Evolutionary conservation across 768 basidiomycete species (phyloP).

Genomic region (Gelatoporia subvermispora): DNA sequence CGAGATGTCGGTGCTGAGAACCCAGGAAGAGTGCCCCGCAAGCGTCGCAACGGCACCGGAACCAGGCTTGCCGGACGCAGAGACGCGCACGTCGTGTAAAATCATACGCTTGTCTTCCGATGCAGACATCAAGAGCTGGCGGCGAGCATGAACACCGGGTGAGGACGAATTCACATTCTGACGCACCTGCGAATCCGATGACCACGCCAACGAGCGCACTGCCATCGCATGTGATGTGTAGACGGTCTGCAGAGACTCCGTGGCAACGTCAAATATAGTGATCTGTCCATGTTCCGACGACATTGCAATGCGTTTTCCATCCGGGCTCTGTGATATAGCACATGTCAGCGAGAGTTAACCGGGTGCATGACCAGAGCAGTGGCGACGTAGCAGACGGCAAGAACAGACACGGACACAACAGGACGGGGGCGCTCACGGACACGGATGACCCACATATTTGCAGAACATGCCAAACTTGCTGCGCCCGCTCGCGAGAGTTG

Average conservation of each 20-base stretch:
- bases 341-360: background rate
- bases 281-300: constrained; percentile 86
- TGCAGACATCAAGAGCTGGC: constrained; percentile 78
- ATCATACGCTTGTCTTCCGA: constrained; percentile 92
- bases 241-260: constrained; percentile 56
- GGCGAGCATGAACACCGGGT: background rate
- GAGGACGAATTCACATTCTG: background rate
- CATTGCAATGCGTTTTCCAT: constrained; percentile 77
- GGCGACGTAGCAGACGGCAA: background rate
- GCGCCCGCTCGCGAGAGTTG: constrained; percentile 59
- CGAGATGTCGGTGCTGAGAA: constrained; percentile 76
- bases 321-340: constrained; percentile 63
- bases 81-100: constrained; percentile 82
- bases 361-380: background rate
- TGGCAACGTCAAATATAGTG: constrained; percentile 77
- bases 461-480: constrained; percentile 77
- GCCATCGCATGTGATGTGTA: constrained; percentile 89
- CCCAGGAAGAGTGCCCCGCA: constrained; percentile 89
- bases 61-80: constrained; percentile 52
- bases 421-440: background rate
- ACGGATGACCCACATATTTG: constrained; percentile 48
- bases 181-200: constrained; percentile 79
- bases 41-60: constrained; percentile 80
- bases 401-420: constrained; percentile 6
- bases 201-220: constrained; percentile 86